These are phyloP conservation scores for Hyaloperonospora brassicae DNA, from an alignment of 352 stramenopile species.

Conservation along the genomic window DNA sequence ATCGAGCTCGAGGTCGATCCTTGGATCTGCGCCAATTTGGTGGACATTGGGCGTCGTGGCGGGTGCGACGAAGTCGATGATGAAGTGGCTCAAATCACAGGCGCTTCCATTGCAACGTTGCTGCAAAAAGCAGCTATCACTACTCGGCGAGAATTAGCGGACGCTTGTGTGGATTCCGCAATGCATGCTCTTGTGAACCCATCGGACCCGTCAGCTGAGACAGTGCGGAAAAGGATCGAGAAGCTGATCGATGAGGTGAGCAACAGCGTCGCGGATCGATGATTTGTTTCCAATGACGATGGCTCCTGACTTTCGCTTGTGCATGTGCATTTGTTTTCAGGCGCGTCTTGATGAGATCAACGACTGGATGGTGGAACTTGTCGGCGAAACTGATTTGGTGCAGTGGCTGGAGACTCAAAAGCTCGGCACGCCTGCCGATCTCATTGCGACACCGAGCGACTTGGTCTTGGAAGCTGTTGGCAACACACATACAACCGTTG, in stretches of 20 bases:
- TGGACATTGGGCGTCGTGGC: conserved; percentile 21
- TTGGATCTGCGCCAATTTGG: conserved; percentile 59
- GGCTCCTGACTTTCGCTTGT: not conserved
- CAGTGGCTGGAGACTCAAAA: conserved; percentile 61
- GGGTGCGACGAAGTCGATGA: conserved; percentile 59
- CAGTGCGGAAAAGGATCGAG: conserved; percentile 37
- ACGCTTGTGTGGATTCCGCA: conserved; percentile 26
- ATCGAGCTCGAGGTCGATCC: conserved; percentile 22
- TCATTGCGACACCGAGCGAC: conserved; percentile 60
- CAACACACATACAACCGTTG: conserved; percentile 3
- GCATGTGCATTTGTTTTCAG: conserved; percentile 19
- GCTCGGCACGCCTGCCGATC: conserved; percentile 70
- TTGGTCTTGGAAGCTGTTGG: conserved; percentile 44
- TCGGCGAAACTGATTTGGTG: conserved; percentile 42
- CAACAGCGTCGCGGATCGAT: not conserved
- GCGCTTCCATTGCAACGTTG: conserved; percentile 34
- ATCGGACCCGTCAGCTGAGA: conserved; percentile 28
- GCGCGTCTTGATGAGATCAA: conserved; percentile 74
- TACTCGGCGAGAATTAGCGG: conserved; percentile 55
- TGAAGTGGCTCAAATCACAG: conserved; percentile 60
- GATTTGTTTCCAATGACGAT: not conserved
- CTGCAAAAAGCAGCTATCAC: conserved; percentile 37
- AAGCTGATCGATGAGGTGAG: conserved; percentile 54
- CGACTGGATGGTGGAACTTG: conserved; percentile 65
- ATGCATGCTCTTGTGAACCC: conserved; percentile 32